Evolutionary conservation across 306 rosid species (phyloP), one percentile per base, ranked within the genome.

Genomic region (Cucurbita pepo): DNA sequence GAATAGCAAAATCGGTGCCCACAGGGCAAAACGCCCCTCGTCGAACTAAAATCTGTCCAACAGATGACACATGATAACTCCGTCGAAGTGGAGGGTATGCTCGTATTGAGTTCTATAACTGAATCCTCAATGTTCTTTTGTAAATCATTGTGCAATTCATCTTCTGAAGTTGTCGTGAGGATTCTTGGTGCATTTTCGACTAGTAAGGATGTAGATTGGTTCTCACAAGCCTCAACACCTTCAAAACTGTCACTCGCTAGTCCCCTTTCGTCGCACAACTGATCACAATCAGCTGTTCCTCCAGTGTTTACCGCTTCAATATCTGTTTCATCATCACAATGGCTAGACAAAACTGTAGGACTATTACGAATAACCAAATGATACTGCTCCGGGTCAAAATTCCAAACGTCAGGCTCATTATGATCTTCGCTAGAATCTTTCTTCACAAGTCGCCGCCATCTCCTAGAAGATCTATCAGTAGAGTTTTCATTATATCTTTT

Each of bases 51-150:
- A 77, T 87, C 96, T 53, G 86, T 82, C 86, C 81, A 87, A 81
- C 98, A 94, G 76, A 94, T 94, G 50, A 89, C 96, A 75, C 98
- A 94, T 67, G 98, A 90, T 81, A 87, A 47, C 63, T 90, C 90
- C 16, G 69, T 56, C 21, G 94, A 74, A 72, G 77, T 74, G 69
- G 65, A 14, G 10, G 83, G 79, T 76, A 79, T 44, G 51, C 48
- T 45, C 43, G 82, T 76, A 75, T 63, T 77, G 10, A 50, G 75
- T 53, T 82, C 85, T 56, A 69, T 45, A 58, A 66, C 57, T 80
- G 56, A 37, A n/a, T 74, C 72, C 30, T 56, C 69, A 45, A 62
- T 76, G 47, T 74, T 76, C 36, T 64, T 80, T 62, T 72, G 61
- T 45, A 63, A 56, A 43, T 77, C 80, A 47, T 81, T 66, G 19